A percentile compares a stretch with the other conserved stretches of the same genome.
These are phyloP conservation scores for Candida boidinii DNA, from an alignment of 805 yeast genomes.

Conservation along the genomic window DNA sequence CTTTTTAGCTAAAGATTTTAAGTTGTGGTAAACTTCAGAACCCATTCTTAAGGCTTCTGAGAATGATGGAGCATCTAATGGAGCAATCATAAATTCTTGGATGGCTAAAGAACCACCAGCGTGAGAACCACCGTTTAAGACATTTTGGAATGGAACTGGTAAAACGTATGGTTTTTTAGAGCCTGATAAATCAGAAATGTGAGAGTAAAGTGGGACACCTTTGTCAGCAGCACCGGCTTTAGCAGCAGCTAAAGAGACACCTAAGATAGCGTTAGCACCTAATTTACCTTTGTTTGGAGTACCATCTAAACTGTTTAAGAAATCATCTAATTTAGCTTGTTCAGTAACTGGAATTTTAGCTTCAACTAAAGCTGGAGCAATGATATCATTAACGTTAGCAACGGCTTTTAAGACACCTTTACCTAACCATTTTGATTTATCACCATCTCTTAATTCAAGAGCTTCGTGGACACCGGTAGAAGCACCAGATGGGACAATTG, in stretches of 20 bases:
- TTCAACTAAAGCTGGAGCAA: slow-evolving; percentile 88
- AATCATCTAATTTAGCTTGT: slow-evolving; percentile 82
- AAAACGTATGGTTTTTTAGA: slow-evolving; percentile 79
- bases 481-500: slow-evolving; percentile 99
- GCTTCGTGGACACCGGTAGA: slow-evolving; percentile 99
- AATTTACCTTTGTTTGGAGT: slow-evolving; percentile 95
- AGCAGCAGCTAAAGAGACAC: slow-evolving; percentile 96
- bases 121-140: slow-evolving; percentile 98
- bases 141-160: slow-evolving; percentile 99
- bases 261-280: slow-evolving; percentile 98
- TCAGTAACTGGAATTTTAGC: slow-evolving; percentile 76
- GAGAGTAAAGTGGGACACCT: slow-evolving; percentile 87
- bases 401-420: slow-evolving; percentile 98
- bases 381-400: slow-evolving; percentile 86
- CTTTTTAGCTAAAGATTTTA: slow-evolving; percentile 89
- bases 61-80: slow-evolving; percentile 84
- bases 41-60: slow-evolving; percentile 96
- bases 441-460: slow-evolving; percentile 95
- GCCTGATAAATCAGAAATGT: slow-evolving; percentile 74
- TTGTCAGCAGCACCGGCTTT: slow-evolving; percentile 98
- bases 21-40: slow-evolving; percentile 95
- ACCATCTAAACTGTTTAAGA: slow-evolving; percentile 84
- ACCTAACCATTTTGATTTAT: slow-evolving; percentile 96
- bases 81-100: slow-evolving; percentile 99
- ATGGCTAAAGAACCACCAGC: slow-evolving; percentile 99